phyloP scores from a whole-genome alignment of 352 stramenopile species.

The Chrysophaeum taylorii region DNA sequence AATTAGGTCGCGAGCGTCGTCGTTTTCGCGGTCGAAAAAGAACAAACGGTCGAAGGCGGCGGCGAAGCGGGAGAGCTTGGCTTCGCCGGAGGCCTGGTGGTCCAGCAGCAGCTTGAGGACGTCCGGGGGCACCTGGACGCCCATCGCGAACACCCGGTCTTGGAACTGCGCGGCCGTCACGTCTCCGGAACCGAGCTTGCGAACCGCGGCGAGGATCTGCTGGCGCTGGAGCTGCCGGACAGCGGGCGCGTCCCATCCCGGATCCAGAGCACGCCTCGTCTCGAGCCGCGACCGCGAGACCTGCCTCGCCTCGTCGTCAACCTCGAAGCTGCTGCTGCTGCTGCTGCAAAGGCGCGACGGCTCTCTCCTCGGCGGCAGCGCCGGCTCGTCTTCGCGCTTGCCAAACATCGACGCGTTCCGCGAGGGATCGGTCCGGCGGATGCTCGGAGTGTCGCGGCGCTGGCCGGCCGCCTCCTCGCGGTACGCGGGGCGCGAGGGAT shows the following conservation, averaged over 20 bases:
- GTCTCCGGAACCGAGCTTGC: slow-evolving; percentile 18
- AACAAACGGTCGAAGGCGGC: neutral
- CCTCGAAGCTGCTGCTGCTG: too few relatives aligned
- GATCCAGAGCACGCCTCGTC: neutral
- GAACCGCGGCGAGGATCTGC: slow-evolving; percentile 18
- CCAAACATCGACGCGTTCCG: too few relatives aligned
- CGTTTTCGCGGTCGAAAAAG: too few relatives aligned
- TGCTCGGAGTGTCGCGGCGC: too few relatives aligned
- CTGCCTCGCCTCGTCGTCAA: neutral
- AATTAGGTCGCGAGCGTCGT: too few relatives aligned
- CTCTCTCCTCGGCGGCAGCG: too few relatives aligned
- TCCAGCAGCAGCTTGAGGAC: neutral
- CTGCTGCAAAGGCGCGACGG: too few relatives aligned
- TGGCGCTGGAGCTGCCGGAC: neutral
- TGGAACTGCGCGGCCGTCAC: slow-evolving; percentile 17
- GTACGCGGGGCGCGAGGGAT: too few relatives aligned
- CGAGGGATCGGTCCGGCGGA: too few relatives aligned
- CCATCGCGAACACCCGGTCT: slow-evolving; percentile 21
- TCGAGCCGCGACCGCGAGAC: neutral
- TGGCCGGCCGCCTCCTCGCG: too few relatives aligned
- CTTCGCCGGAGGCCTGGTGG: neutral
- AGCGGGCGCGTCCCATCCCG: neutral
- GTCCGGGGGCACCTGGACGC: slow-evolving; percentile 15
- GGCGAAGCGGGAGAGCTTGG: neutral
- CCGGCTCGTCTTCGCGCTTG: too few relatives aligned